phyloP scores from a whole-genome alignment of 139 green algal species.

The Tetradesmus obliquus region DNA sequence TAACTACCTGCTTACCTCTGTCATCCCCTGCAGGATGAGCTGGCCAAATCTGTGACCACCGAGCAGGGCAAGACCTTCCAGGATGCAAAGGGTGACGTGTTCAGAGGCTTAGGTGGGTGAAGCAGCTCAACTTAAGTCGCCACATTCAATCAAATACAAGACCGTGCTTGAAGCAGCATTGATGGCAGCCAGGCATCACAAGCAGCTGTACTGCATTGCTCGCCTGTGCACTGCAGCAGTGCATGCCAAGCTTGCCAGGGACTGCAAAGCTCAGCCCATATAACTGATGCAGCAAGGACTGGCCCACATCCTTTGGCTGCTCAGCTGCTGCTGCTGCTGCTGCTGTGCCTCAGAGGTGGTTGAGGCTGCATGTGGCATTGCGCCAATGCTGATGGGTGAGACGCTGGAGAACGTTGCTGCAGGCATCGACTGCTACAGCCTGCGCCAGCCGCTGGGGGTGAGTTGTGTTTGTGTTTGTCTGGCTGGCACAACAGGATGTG shows the following conservation, averaged over 20 bases:
- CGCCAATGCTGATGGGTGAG: conserved; percentile 83
- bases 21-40: conserved; percentile 74
- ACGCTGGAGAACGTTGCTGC: conserved; percentile 88
- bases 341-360: conserved; percentile 88
- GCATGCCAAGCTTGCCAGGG: background rate
- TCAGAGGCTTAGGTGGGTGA: conserved; percentile 86
- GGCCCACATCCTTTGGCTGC: background rate
- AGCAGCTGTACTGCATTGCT: background rate
- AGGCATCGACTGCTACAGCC: conserved; percentile 95
- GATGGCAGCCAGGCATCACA: too few relatives aligned
- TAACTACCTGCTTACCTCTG: background rate
- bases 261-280: background rate
- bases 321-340: conserved; percentile 13
- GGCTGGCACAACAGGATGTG: too few relatives aligned
- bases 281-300: background rate
- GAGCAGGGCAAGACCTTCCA: conserved; percentile 98
- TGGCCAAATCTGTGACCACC: conserved; percentile 85
- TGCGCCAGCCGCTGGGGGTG: conserved; percentile 95
- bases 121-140: background rate
- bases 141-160: too few relatives aligned
- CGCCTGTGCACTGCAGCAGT: background rate
- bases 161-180: too few relatives aligned
- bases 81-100: conserved; percentile 94
- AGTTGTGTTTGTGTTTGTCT: background rate
- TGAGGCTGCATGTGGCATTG: conserved; percentile 88